Conservation (phyloP, 768 basidiomycete genomes). For the Gyrodon lividus region DNA sequence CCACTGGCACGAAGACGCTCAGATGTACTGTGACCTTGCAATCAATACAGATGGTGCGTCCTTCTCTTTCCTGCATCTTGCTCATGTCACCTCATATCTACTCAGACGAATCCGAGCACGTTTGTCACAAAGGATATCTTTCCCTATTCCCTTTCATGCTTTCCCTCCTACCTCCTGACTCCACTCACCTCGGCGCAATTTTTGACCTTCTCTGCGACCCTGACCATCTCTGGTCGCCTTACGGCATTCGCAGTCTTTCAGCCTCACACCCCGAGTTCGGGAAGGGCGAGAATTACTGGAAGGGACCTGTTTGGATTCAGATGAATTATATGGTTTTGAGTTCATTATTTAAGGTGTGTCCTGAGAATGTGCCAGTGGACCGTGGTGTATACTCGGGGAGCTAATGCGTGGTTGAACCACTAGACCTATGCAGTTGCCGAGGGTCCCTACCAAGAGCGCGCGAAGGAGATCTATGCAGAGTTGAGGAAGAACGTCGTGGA, state of each 20-base stretch:
- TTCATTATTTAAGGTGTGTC: slow-evolving; percentile 69
- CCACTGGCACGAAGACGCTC: slow-evolving; percentile 85
- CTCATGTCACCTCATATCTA: neutral
- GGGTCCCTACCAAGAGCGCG: slow-evolving; percentile 79
- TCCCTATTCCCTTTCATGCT: slow-evolving; percentile 93
- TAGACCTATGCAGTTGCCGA: slow-evolving; percentile 75
- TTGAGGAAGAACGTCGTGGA: slow-evolving; percentile 80
- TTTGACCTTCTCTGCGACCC: slow-evolving; percentile 80
- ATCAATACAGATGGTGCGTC: slow-evolving; percentile 78
- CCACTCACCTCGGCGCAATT: slow-evolving; percentile 78
- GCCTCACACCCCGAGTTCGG: slow-evolving; percentile 90
- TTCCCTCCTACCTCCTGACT: slow-evolving; percentile 70
- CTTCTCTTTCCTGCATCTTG: neutral
- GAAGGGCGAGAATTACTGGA: slow-evolving; percentile 95
- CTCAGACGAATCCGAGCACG: slow-evolving; percentile 85
- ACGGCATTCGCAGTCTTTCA: slow-evolving; percentile 85
- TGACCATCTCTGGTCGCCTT: slow-evolving; percentile 86
- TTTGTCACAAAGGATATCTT: slow-evolving; percentile 91
- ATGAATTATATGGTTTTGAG: slow-evolving; percentile 92
- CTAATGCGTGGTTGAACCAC: slow-evolving; percentile 5
- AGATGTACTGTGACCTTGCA: slow-evolving; percentile 93
- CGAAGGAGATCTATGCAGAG: slow-evolving; percentile 75
- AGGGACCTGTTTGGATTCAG: slow-evolving; percentile 94
- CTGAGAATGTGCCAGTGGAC: neutral
- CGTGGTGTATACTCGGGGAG: neutral